These are phyloP conservation scores for Solanum piurae DNA, from an alignment of 257 asterid species.

Conservation along the genomic window DNA sequence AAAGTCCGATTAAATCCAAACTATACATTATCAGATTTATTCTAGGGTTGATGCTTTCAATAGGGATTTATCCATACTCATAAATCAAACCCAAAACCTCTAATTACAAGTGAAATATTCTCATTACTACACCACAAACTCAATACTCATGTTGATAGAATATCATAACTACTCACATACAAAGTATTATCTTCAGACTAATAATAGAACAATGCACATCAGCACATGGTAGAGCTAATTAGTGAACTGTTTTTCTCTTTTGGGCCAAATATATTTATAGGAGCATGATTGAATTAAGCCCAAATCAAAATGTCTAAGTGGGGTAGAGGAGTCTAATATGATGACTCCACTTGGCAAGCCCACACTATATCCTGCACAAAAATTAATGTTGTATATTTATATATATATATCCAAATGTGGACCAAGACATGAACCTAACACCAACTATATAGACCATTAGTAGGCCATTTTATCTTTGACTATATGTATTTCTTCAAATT, in stretches of 20 bases:
- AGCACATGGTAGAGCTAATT: neutral
- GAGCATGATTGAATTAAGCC: neutral
- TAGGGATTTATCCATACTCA: no score
- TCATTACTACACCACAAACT: neutral
- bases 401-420: neutral
- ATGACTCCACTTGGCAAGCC: neutral
- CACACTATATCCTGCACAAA: neutral
- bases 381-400: neutral
- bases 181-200: neutral
- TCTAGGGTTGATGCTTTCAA: rapidly evolving
- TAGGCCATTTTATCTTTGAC: slow-evolving; percentile 8
- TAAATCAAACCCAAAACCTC: rapidly evolving
- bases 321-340: neutral
- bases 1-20: rapidly evolving
- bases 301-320: neutral
- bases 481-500: neutral
- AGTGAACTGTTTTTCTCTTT: neutral
- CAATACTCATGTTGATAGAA: neutral
- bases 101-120: no score
- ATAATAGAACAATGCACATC: neutral
- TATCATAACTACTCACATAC: neutral
- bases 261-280: neutral
- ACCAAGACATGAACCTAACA: slow-evolving; percentile 8
- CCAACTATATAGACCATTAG: slow-evolving; percentile 5
- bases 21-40: no score